These are phyloP conservation scores for Sporobolomyces roseus DNA, from an alignment of 768 basidiomycete genomes.

Conservation along the genomic window DNA sequence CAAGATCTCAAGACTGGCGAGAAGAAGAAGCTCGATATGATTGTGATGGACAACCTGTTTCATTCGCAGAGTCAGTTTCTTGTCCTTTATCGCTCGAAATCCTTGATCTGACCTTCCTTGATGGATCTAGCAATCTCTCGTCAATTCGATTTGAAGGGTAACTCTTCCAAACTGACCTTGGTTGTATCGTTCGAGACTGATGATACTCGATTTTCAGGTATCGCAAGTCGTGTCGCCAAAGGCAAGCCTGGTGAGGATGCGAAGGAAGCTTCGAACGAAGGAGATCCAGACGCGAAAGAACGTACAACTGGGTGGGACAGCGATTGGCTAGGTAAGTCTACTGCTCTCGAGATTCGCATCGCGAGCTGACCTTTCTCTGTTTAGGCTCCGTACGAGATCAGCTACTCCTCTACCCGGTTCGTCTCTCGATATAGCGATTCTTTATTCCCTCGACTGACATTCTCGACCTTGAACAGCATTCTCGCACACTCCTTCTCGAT, in stretches of 20 bases:
- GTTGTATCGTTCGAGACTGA: not conserved
- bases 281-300: no score
- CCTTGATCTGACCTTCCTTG: no score
- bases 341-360: not conserved
- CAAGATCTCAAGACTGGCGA: conserved; percentile 59
- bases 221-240: conserved; percentile 29
- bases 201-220: not conserved
- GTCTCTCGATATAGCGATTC: no score
- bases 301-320: conserved; percentile 33
- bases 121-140: conserved; percentile 7
- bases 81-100: not conserved
- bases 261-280: no score
- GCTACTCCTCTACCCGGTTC: conserved; percentile 29
- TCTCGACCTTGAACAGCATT: conserved; percentile 57
- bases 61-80: conserved; percentile 51
- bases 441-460: not conserved
- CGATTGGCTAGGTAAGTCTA: conserved; percentile 31
- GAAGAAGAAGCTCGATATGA: conserved; percentile 84
- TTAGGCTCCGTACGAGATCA: conserved; percentile 25
- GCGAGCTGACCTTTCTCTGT: no score
- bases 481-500: conserved; percentile 82
- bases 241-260: conserved; percentile 9
- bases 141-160: conserved; percentile 29
- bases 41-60: conserved; percentile 93
- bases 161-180: no score